Conservation (phyloP, 768 basidiomycete species). For the Kwoniella dendrophila region DNA sequence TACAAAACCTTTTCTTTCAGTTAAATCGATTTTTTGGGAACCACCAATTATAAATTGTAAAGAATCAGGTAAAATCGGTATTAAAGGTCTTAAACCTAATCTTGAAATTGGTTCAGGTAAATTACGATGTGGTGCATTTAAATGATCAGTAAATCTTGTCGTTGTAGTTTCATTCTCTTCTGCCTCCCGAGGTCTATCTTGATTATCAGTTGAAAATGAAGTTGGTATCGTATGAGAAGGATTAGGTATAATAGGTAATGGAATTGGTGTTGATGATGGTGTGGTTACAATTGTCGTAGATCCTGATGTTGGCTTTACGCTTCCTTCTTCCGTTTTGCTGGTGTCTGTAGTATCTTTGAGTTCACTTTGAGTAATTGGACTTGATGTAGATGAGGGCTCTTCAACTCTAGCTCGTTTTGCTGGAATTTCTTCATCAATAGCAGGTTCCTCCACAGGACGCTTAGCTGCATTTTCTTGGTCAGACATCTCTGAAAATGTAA, state of each 20-base stretch:
- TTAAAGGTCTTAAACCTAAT: conserved; percentile 39
- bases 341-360: neutral
- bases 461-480: conserved; percentile 5
- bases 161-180: conserved; percentile 4
- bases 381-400: neutral
- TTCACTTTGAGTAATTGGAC: neutral
- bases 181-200: too few species aligned
- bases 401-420: conserved; percentile 20
- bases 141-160: conserved; percentile 11
- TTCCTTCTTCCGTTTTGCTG: neutral
- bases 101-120: conserved; percentile 36
- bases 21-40: conserved; percentile 36
- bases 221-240: neutral
- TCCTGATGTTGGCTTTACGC: neutral
- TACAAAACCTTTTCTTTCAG: conserved; percentile 33
- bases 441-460: conserved; percentile 15
- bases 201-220: neutral
- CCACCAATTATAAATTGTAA: conserved; percentile 40
- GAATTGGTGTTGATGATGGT: conserved; percentile 6
- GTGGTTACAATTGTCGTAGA: conserved; percentile 12
- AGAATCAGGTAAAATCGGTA: conserved; percentile 41
- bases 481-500: conserved; percentile 7
- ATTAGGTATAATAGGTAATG: conserved; percentile 6
- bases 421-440: neutral
- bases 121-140: conserved; percentile 9